Conservation (phyloP, 305 asterid species). For the Fraxinus floribunda region DNA sequence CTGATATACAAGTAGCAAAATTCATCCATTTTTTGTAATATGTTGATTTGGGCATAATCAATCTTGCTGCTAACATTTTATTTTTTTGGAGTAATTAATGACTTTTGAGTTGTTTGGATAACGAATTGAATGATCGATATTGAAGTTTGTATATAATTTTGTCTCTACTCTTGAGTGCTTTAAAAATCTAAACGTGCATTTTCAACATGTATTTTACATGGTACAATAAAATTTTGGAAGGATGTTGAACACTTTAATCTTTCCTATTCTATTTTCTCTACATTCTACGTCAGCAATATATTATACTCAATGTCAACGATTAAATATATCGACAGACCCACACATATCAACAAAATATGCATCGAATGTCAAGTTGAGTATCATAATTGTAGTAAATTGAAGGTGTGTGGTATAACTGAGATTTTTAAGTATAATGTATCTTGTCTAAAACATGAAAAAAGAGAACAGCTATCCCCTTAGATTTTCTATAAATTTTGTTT, state of each 20-base stretch:
- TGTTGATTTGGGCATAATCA: background rate
- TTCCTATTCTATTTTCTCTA: too few relatives aligned
- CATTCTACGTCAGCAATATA: background rate
- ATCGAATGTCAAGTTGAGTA: background rate
- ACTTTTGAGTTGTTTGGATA: background rate
- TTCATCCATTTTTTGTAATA: background rate
- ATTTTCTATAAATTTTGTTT: too few relatives aligned
- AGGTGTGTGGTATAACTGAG: background rate
- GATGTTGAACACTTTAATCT: background rate
- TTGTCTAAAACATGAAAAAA: background rate
- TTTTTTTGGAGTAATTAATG: background rate
- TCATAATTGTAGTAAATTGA: background rate
- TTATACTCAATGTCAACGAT: too few relatives aligned
- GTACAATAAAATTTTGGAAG: background rate
- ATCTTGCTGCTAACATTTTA: background rate
- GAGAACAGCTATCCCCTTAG: background rate
- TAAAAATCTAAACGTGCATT: background rate
- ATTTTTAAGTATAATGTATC: background rate
- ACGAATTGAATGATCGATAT: background rate
- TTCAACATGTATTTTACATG: background rate
- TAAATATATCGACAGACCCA: background rate
- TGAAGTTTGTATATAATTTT: background rate
- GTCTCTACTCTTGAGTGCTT: background rate
- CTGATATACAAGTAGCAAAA: too few relatives aligned
- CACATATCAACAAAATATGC: background rate